Evolutionary conservation across 1,284 basidiomycete species (phyloP).

Genomic region (Trametes sp.): DNA sequence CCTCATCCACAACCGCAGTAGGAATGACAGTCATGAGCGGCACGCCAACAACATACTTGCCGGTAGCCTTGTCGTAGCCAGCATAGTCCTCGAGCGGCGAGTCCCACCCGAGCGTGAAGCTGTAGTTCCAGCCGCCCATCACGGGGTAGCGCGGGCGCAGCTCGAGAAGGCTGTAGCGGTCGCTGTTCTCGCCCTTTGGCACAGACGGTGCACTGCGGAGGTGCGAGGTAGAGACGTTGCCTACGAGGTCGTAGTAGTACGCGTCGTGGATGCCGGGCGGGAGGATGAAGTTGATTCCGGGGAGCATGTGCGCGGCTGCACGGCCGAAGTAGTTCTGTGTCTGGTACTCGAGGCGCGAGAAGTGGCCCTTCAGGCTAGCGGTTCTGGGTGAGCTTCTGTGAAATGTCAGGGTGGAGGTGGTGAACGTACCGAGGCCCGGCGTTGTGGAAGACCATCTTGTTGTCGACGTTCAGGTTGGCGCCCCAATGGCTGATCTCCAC

Average conservation of each 20-base stretch:
- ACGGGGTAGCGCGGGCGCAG: conserved; percentile 92
- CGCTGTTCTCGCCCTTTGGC: conserved; percentile 59
- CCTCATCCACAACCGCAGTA: conserved; percentile 84
- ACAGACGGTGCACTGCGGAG: conserved; percentile 75
- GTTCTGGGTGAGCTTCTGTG: background rate
- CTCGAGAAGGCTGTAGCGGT: conserved; percentile 75
- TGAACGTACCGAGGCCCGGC: conserved; percentile 84
- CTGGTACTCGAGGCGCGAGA: conserved; percentile 92
- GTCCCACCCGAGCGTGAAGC: conserved; percentile 94
- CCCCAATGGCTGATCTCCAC: conserved; percentile 99
- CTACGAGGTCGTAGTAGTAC: conserved; percentile 92
- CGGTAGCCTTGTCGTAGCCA: conserved; percentile 63
- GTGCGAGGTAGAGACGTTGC: conserved; percentile 96
- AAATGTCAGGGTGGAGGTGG: background rate
- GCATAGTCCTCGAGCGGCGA: conserved; percentile 80
- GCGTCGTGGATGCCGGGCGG: conserved; percentile 83
- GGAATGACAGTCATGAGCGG: conserved; percentile 89
- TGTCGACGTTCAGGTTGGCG: conserved; percentile 91
- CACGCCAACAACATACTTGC: conserved; percentile 78
- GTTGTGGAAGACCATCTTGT: conserved; percentile 87
- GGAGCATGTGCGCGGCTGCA: conserved; percentile 73
- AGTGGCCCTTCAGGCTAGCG: conserved; percentile 90
- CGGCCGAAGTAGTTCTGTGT: conserved; percentile 72
- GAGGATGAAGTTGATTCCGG: conserved; percentile 75
- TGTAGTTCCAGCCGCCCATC: conserved; percentile 98